phyloP scores from a whole-genome alignment of 139 green algal genomes.

The Auxenochlorella protothecoides region DNA sequence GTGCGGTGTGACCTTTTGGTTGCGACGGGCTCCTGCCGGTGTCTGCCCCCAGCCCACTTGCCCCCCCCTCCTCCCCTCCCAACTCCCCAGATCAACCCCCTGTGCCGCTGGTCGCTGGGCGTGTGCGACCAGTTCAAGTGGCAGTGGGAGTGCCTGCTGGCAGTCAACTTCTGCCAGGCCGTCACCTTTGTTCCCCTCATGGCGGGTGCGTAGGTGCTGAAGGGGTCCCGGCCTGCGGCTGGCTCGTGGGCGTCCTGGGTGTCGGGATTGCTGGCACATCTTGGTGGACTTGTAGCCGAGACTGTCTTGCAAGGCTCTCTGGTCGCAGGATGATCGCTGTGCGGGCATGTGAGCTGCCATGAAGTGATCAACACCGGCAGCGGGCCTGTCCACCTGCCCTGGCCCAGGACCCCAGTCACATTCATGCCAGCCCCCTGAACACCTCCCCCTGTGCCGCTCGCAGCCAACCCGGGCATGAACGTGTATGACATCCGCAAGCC shows the following conservation, averaged over 20 bases:
- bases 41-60: no score
- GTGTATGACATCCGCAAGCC: constrained; percentile 83
- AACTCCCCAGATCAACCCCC: constrained; percentile 16
- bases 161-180: constrained; percentile 56
- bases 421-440: background rate
- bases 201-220: background rate
- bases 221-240: no score
- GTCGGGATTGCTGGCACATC: no score
- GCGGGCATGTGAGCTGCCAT: no score
- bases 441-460: constrained; percentile 14
- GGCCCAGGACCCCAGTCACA: background rate
- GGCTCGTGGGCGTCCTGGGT: no score
- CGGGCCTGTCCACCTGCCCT: background rate
- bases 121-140: constrained; percentile 25
- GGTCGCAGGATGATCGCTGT: no score
- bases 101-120: constrained; percentile 40
- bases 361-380: background rate
- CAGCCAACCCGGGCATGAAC: constrained; percentile 43
- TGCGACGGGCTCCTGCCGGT: no score
- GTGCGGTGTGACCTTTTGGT: no score
- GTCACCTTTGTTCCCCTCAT: constrained; percentile 34
- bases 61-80: background rate
- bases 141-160: constrained; percentile 45
- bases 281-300: no score
- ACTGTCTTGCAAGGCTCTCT: no score